These are phyloP conservation scores for Reticulascus tulasneorum DNA, from an alignment of 2,329 filamentous ascomycete species.

Conservation along the genomic window DNA sequence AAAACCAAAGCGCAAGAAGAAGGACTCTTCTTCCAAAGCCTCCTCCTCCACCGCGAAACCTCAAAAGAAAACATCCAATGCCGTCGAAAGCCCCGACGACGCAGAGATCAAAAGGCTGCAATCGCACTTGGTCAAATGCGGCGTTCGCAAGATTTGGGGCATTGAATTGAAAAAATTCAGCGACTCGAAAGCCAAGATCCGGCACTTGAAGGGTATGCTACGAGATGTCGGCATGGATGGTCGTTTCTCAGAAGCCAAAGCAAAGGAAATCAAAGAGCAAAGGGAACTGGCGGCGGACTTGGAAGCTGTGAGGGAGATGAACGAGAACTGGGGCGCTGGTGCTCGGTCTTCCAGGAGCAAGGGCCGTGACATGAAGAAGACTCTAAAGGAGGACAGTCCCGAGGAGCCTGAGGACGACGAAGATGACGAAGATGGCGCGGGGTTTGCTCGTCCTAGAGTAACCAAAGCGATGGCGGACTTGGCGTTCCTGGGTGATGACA, in stretches of 20 bases:
- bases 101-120: constrained; percentile 86
- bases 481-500: constrained; percentile 66
- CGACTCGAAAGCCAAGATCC: constrained; percentile 71
- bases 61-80: constrained; percentile 16
- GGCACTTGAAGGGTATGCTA: constrained; percentile 75
- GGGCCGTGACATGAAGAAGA: constrained; percentile 20
- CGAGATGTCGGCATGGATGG: constrained; percentile 82
- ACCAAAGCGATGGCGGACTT: constrained; percentile 49
- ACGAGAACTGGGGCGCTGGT: constrained; percentile 68
- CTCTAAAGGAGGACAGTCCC: constrained; percentile 24
- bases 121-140: constrained; percentile 82
- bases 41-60: too few relatives aligned
- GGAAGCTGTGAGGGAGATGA: constrained; percentile 78
- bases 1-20: constrained; percentile 55
- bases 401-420: constrained; percentile 22
- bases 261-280: constrained; percentile 79
- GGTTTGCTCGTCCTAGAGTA: too few relatives aligned
- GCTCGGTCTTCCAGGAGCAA: constrained; percentile 35
- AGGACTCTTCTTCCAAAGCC: constrained; percentile 29
- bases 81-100: constrained; percentile 65
- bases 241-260: constrained; percentile 79
- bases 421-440: constrained; percentile 25
- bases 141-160: constrained; percentile 87
- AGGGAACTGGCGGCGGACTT: constrained; percentile 82
- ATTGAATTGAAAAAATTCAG: constrained; percentile 74